phyloP scores from a whole-genome alignment of 768 basidiomycete species.

The Serpula lacrymans region DNA sequence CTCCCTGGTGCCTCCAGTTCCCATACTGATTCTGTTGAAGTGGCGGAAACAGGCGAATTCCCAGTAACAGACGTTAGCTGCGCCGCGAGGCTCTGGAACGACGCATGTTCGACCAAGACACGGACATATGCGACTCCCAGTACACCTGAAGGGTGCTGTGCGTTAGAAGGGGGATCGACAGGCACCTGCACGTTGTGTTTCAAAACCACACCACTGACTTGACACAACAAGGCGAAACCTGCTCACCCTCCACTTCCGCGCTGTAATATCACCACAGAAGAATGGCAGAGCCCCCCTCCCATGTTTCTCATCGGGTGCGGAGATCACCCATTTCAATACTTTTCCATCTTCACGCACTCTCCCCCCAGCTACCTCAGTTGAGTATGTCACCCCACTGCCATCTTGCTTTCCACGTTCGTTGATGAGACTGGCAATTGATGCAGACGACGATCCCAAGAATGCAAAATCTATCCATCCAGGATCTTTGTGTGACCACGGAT shows the following conservation, averaged over 20 bases:
- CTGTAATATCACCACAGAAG: conserved; percentile 73
- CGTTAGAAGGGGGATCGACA: conserved; percentile 41
- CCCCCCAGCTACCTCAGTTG: conserved; percentile 47
- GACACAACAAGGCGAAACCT: background rate
- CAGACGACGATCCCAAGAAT: conserved; percentile 50
- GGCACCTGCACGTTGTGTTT: conserved; percentile 41
- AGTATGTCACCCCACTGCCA: conserved; percentile 40
- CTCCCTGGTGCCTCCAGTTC: conserved; percentile 33
- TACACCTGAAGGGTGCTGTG: conserved; percentile 47
- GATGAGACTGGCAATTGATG: conserved; percentile 47
- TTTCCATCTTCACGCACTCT: conserved; percentile 54
- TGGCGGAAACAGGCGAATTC: conserved; percentile 26
- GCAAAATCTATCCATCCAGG: conserved; percentile 71
- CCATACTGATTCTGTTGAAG: conserved; percentile 35
- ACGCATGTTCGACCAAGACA: conserved; percentile 32
- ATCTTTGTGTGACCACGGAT: conserved; percentile 51
- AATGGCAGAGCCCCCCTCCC: conserved; percentile 50
- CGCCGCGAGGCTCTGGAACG: conserved; percentile 28
- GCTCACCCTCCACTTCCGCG: conserved; percentile 54
- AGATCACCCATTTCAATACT: conserved; percentile 57
- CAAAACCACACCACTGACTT: background rate
- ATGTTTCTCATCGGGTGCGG: conserved; percentile 27
- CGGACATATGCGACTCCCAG: conserved; percentile 48
- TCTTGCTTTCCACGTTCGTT: conserved; percentile 46
- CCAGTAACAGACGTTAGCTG: conserved; percentile 52